A percentile compares a stretch with the other conserved stretches of the same genome.
These are phyloP conservation scores for Arthrinium puccinioides DNA, from an alignment of 2,329 filamentous ascomycete genomes.

Conservation along the genomic window DNA sequence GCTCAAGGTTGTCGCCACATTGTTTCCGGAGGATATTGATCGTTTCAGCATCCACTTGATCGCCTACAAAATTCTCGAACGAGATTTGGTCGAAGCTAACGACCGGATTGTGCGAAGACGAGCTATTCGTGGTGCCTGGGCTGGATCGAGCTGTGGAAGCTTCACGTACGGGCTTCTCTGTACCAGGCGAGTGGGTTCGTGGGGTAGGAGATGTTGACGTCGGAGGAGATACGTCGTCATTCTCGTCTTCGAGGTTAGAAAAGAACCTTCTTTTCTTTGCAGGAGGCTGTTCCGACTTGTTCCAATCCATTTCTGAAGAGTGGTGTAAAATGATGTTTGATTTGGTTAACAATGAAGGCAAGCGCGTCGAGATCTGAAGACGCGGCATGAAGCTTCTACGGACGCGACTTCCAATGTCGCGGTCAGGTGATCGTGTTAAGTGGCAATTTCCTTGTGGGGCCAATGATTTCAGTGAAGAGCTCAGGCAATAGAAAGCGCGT, in stretches of 20 bases:
- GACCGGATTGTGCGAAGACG: slow-evolving; percentile 10
- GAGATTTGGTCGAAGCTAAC: slow-evolving; percentile 45
- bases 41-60: slow-evolving; percentile 41
- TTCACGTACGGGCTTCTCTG: not conserved
- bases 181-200: slow-evolving; percentile 6
- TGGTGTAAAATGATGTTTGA: no score
- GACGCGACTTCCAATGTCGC: no score
- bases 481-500: no score
- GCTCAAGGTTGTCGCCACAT: slow-evolving; percentile 51
- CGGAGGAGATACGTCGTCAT: no score
- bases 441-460: no score
- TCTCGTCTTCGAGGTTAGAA: slow-evolving; percentile 23
- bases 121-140: slow-evolving; percentile 10
- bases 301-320: slow-evolving; percentile 38
- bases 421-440: no score
- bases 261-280: slow-evolving; percentile 34
- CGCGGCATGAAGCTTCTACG: no score
- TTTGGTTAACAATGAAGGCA: no score
- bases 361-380: no score
- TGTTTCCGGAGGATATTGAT: slow-evolving; percentile 43
- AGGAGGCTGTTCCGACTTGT: slow-evolving; percentile 25
- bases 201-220: slow-evolving; percentile 1
- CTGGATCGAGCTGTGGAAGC: not conserved
- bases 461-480: no score
- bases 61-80: slow-evolving; percentile 54